These are phyloP conservation scores for Phytophthora pistaciae DNA, from an alignment of 352 stramenopile species.

Conservation along the genomic window DNA sequence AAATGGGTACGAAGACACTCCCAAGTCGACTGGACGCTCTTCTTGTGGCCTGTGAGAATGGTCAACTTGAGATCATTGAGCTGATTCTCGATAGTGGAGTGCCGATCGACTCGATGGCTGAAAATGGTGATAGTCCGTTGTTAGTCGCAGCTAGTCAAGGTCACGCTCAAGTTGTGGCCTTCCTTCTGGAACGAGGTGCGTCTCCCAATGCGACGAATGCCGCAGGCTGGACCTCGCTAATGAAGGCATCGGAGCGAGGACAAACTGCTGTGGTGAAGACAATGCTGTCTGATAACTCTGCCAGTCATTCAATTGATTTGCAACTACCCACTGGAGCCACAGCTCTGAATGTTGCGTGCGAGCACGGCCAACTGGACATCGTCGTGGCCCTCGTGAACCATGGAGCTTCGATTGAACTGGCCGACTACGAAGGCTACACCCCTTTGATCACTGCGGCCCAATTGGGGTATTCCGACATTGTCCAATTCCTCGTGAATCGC, in stretches of 20 bases:
- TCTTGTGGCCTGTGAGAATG: neutral
- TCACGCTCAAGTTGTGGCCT: neutral
- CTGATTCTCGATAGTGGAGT: no score
- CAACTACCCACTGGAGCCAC: slow-evolving; percentile 7
- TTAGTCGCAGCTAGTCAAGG: neutral
- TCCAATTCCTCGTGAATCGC: slow-evolving; percentile 14
- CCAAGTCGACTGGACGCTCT: neutral
- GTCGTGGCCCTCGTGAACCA: slow-evolving; percentile 6
- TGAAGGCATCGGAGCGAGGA: slow-evolving; percentile 10
- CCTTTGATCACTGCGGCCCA: slow-evolving; percentile 20
- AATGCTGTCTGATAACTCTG: neutral
- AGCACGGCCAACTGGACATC: slow-evolving; percentile 11
- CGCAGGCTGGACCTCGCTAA: slow-evolving; percentile 5
- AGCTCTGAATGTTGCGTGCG: slow-evolving; percentile 23
- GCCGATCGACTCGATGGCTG: no score
- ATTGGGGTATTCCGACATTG: slow-evolving; percentile 6
- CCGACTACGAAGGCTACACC: slow-evolving; percentile 17
- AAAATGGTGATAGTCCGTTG: neutral
- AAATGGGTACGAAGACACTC: neutral
- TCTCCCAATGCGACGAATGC: neutral
- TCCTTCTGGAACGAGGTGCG: neutral
- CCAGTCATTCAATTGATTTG: neutral
- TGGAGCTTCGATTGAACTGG: slow-evolving; percentile 6
- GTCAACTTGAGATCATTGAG: no score
- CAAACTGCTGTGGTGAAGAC: neutral